Evolutionary conservation across 768 basidiomycete genomes (phyloP).

Genomic region (Mycena amicta): DNA sequence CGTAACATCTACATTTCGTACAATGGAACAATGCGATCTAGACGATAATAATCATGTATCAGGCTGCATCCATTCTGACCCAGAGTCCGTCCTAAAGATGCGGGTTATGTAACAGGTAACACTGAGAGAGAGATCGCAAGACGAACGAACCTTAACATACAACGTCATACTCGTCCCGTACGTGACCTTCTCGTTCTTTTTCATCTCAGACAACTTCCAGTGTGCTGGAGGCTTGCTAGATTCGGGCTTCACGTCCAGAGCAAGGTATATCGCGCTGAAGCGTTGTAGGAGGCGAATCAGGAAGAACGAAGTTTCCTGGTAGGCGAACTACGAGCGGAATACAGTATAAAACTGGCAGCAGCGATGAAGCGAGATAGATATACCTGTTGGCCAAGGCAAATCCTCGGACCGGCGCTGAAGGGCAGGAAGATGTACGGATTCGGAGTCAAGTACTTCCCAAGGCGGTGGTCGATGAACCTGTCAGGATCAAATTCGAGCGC

Average conservation of each 20-base stretch:
- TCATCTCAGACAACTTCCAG: conserved; percentile 33
- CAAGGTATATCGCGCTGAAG: conserved; percentile 34
- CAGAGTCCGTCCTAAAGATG: no score
- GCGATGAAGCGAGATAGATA: conserved; percentile 27
- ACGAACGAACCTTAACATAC: conserved; percentile 39
- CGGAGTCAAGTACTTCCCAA: conserved; percentile 41
- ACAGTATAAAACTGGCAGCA: conserved; percentile 24
- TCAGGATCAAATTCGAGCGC: conserved; percentile 48
- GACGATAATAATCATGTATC: no score
- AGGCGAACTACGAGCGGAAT: conserved; percentile 28
- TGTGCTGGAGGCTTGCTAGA: conserved; percentile 30
- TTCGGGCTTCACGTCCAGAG: conserved; percentile 33
- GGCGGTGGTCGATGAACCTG: conserved; percentile 44
- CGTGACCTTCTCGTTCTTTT: conserved; percentile 24
- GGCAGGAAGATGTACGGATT: conserved; percentile 51
- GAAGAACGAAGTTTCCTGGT: conserved; percentile 34
- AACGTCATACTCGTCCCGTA: conserved; percentile 29
- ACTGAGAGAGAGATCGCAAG: no score
- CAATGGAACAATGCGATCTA: no score
- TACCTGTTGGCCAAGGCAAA: conserved; percentile 45
- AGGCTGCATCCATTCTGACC: no score
- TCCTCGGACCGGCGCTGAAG: conserved; percentile 43
- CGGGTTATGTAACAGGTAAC: no score
- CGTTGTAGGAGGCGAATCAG: conserved; percentile 40
- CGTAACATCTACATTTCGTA: no score